Percentiles rank a stretch among this genome's conserved stretches.
phyloP scores from a whole-genome alignment of 306 rosid genomes.

The Argentina anserina region DNA sequence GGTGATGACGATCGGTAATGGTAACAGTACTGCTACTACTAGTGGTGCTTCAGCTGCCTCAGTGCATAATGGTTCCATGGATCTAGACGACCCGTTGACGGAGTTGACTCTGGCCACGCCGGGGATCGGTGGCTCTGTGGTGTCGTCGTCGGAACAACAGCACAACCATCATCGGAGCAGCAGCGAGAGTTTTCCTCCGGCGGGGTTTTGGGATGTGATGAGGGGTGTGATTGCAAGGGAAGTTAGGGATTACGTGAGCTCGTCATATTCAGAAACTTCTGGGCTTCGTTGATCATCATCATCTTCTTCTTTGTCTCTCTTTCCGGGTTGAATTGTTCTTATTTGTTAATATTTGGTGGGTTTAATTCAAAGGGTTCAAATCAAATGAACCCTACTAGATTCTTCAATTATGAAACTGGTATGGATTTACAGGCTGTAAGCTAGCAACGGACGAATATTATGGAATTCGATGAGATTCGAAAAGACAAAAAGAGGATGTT shows the following conservation, averaged over 20 bases:
- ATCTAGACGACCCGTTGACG: conserved; percentile 66
- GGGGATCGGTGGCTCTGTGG: conserved; percentile 27
- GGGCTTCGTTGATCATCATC: conserved; percentile 26
- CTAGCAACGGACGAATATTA: neutral
- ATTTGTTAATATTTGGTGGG: neutral
- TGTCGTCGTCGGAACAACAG: neutral
- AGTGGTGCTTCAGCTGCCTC: neutral
- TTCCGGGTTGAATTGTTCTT: neutral
- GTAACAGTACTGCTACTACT: neutral
- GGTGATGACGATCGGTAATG: neutral
- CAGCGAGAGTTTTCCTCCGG: conserved; percentile 52
- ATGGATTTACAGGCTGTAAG: neutral
- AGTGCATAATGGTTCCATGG: conserved; percentile 2
- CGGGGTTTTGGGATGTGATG: conserved; percentile 85
- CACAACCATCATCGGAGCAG: conserved; percentile 9
- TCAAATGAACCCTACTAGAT: neutral
- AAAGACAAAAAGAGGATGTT: neutral
- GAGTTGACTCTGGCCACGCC: conserved; percentile 93
- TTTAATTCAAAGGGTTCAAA: neutral
- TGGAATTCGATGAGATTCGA: neutral
- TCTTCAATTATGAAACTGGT: neutral
- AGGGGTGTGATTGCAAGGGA: conserved; percentile 79
- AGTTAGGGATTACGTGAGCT: conserved; percentile 74
- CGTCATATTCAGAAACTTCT: conserved; percentile 53
- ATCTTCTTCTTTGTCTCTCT: neutral